phyloP scores from a whole-genome alignment of 2,329 filamentous ascomycete genomes.

The Neopestalotiopsis rosae region DNA sequence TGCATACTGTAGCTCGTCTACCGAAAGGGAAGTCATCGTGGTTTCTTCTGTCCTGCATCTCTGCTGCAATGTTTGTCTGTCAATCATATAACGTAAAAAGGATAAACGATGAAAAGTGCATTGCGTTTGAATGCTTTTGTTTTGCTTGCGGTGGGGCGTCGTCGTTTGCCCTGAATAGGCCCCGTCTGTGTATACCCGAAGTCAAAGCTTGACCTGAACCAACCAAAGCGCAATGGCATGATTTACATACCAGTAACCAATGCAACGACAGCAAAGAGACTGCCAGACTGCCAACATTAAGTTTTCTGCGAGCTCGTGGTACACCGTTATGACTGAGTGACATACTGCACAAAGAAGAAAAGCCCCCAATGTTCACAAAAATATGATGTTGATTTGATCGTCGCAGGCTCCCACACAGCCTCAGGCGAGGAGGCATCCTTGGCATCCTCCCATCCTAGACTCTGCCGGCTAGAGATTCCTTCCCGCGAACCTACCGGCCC shows the following conservation, averaged over 20 bases:
- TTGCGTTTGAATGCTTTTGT: background rate
- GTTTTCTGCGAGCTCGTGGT: too few species aligned
- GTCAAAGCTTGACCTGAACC: conserved; percentile 7
- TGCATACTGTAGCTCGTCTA: background rate
- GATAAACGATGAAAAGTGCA: background rate
- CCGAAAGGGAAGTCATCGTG: background rate
- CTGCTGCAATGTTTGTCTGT: background rate
- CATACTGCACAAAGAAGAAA: too few species aligned
- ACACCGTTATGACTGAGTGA: too few species aligned
- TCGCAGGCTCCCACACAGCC: too few species aligned
- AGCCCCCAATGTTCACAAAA: too few species aligned
- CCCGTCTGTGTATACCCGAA: background rate
- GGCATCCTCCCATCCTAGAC: too few species aligned
- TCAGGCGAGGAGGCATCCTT: too few species aligned
- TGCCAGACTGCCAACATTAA: too few species aligned
- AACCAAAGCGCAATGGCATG: background rate
- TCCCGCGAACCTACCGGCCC: too few species aligned
- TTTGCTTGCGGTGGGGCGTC: conserved; percentile 8
- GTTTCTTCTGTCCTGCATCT: background rate
- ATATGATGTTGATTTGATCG: too few species aligned
- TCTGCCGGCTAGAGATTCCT: too few species aligned
- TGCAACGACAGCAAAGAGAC: too few species aligned
- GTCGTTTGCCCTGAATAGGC: background rate
- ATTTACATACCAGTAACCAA: background rate
- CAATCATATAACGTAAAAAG: background rate